Evolutionary conservation across 352 stramenopile species (phyloP).

Genomic region (Pilasporangium apinafurcum): DNA sequence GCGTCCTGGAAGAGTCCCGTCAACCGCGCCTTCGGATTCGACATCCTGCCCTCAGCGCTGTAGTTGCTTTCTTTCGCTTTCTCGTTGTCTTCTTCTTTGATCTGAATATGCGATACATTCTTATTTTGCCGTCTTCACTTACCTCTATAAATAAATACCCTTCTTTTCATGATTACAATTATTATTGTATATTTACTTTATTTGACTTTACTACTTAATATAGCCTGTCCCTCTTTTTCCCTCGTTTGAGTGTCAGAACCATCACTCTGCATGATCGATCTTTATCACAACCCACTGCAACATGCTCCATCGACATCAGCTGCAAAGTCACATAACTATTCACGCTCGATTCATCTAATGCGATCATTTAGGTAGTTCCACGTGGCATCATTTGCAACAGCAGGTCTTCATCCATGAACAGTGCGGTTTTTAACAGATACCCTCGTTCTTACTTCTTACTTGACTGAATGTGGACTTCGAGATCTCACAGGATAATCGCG

Average conservation of each 20-base stretch:
- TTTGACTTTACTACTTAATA: too few relatives aligned
- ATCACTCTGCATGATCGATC: too few relatives aligned
- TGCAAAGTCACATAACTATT: too few relatives aligned
- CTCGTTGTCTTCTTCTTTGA: not conserved
- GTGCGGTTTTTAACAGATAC: constrained; percentile 40
- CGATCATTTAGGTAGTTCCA: too few relatives aligned
- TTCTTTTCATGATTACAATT: too few relatives aligned
- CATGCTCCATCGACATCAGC: too few relatives aligned
- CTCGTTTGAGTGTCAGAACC: too few relatives aligned
- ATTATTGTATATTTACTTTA: too few relatives aligned
- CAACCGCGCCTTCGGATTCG: constrained; percentile 45
- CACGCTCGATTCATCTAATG: too few relatives aligned
- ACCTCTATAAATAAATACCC: not conserved
- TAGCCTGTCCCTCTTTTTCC: too few relatives aligned
- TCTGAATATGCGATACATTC: not conserved
- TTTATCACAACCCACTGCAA: too few relatives aligned
- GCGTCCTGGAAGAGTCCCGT: constrained; percentile 50
- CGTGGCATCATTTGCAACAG: constrained; percentile 28
- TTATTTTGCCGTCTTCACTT: not conserved
- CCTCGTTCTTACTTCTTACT: constrained; percentile 25
- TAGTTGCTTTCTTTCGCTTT: not conserved
- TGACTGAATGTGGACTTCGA: constrained; percentile 27
- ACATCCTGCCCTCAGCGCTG: constrained; percentile 9
- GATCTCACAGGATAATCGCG: constrained; percentile 26
- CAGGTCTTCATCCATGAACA: constrained; percentile 41